Evolutionary conservation across 192 early-diverging fungal species (phyloP), one percentile per base, ranked within the genome.

Genomic region (Entomortierella beljakovae): DNA sequence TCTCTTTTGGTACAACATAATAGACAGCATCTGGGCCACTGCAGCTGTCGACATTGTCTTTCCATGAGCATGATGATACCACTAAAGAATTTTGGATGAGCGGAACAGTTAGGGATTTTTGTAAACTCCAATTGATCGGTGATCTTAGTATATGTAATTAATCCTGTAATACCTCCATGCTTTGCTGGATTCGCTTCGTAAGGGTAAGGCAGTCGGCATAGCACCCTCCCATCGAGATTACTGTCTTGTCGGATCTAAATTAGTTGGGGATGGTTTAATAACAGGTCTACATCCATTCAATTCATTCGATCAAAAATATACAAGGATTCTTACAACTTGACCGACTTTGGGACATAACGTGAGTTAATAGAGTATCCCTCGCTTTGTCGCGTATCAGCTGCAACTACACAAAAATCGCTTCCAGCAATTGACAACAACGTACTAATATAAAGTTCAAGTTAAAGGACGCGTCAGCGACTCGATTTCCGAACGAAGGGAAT

Each of bases 371-470:
- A 88, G 88, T 97, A 99, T 34, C 95, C 96, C 80, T 93, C 91
- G 75, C 93, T 95, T 81, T 97, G 95, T 50, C 97, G 93, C 7
- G 98, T 97, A 83, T 99, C 97, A 8, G 92, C 91, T n/a, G 96
- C 98, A 10, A 99, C 85, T 6, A 99, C 80, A 71, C 92, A 93
- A 72, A 92, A 99, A 86, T 98, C 97, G 29, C 93, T 84, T 25
- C 98, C 98, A n/a, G 96, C 94, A 82, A 99, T 94, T 34, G 94
- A 94, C 50, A 98, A 73, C 61, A 92, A 86, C 61, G 75, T 79
- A 37, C 75, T 73, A 70, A 2, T 22, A 29, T 13, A 55, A 34
- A 43, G 28, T 23, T 29, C 9, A 2, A 22, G 51, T 31, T 6
- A 16, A 11, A 25, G 40, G 22, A 40, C 64, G 64, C 40, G 53